Evolutionary conservation across 768 basidiomycete species (phyloP).

Genomic region (Auricularia sp.): DNA sequence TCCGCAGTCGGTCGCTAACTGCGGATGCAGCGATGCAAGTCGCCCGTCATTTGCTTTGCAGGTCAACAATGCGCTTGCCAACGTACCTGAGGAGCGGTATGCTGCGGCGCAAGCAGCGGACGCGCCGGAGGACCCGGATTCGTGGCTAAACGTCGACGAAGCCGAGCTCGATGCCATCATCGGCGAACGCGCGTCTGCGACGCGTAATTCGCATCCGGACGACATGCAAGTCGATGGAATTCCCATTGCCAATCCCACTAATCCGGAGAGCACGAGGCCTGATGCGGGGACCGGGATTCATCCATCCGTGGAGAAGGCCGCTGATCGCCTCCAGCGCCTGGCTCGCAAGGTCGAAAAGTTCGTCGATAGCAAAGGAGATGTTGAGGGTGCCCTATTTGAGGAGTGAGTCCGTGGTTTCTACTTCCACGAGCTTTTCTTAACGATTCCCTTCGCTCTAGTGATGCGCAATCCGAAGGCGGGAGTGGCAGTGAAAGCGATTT

Average conservation of each 20-base stretch:
- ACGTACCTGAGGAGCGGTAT: constrained; percentile 22
- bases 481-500: constrained; percentile 40
- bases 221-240: constrained; percentile 41
- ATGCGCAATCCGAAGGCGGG: constrained; percentile 64
- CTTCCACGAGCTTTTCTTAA: constrained; percentile 1
- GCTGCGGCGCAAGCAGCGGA: constrained; percentile 9
- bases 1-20: background rate
- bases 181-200: constrained; percentile 22
- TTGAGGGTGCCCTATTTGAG: constrained; percentile 81
- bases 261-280: background rate
- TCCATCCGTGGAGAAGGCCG: constrained; percentile 54
- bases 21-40: constrained; percentile 36
- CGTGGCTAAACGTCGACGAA: constrained; percentile 77
- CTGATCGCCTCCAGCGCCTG: constrained; percentile 52
- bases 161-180: constrained; percentile 69
- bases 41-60: constrained; percentile 68
- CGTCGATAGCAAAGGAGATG: constrained; percentile 77
- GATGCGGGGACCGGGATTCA: constrained; percentile 17
- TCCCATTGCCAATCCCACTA: too few species aligned
- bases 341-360: constrained; percentile 85
- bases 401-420: constrained; percentile 50
- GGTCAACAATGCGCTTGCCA: constrained; percentile 54
- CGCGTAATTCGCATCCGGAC: constrained; percentile 15
- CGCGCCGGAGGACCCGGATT: constrained; percentile 60
- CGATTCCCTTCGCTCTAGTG: constrained; percentile 16